Evolutionary conservation across 73 alveolate species (phyloP), one percentile per base, ranked within the genome.

Genomic region (Stentor coeruleus): DNA sequence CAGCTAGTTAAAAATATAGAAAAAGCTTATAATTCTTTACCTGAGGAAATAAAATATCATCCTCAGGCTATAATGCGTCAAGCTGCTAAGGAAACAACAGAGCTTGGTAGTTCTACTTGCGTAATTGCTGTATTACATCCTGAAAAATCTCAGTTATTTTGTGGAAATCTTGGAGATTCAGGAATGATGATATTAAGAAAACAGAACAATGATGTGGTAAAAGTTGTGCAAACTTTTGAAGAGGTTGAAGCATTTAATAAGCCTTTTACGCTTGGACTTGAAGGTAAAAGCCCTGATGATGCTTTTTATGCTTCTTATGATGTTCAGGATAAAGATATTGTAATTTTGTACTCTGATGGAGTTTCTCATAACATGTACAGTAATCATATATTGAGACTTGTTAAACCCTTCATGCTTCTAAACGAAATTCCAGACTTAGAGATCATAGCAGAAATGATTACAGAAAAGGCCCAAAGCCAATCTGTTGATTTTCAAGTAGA

Each of bases 201-300:
- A 28, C 84, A 75, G 38, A 66, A 38, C 15, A 35, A 75, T 26
- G 72, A 75, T 26, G 59, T 75, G 85, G 31, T 15, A 38, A n/a
- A 37, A 1, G 28, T 75, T 35, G 31, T 14, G 28, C n/a, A 35
- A 75, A 37, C 81, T 35, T 59, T 73, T 57, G 96, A 90, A 73
- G 86, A 75, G 57, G 76, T 72, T 41, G 93, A 90, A 59, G 59
- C 81, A 49, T 90, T 90, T 76, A 87, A 90, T 74, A 87, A 84
- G 74, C 96, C 96, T 2, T 87, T 55, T 80, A 82, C 87, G 74
- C 87, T 90, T 1, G 96, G 96, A 11, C 66, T 87, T 37, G 90
- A 88, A 6, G 96, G 96, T 39, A 92, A 87, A 42, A 85, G 72
- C 57, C 96, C 96, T 1, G 59, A 49, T 33, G 77, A 80, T 35